Conservation (phyloP, 371 early-diverging fungal genomes). For the Rhizopus arrhizus region DNA sequence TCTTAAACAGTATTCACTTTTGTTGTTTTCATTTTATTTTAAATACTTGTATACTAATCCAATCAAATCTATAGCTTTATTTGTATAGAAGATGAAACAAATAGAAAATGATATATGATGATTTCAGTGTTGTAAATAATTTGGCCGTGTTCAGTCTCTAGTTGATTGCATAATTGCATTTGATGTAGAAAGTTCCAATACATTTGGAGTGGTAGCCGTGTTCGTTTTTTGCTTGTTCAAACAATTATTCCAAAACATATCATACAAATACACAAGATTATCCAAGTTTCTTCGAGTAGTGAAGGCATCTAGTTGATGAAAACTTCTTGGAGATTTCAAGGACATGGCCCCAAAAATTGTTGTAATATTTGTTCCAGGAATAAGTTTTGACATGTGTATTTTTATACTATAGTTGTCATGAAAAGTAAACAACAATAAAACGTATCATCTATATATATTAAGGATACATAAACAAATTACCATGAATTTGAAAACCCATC, state of each 20-base stretch:
- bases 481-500: conserved; percentile 27
- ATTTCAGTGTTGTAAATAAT: conserved; percentile 3
- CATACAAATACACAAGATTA: conserved; percentile 4
- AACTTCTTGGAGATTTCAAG: conserved; percentile 3
- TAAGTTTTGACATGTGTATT: conserved; percentile 5
- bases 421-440: neutral
- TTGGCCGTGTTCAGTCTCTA: conserved; percentile 1
- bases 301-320: conserved; percentile 7
- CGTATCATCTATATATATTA: neutral
- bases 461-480: conserved; percentile 12
- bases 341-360: neutral
- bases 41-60: too few relatives aligned
- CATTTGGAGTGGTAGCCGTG: neutral
- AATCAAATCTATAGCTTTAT: too few relatives aligned
- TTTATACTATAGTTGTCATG: conserved; percentile 1
- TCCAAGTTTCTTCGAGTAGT: conserved; percentile 5
- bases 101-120: conserved; percentile 4
- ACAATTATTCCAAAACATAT: conserved; percentile 2
- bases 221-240: conserved; percentile 2
- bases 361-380: conserved; percentile 4
- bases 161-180: conserved; percentile 8
- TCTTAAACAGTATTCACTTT: too few relatives aligned
- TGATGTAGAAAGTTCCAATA: conserved; percentile 1
- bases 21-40: too few relatives aligned
- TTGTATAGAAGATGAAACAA: neutral